Evolutionary conservation across 2,329 filamentous ascomycete species (phyloP).

Genomic region (Sporothrix curviconia): DNA sequence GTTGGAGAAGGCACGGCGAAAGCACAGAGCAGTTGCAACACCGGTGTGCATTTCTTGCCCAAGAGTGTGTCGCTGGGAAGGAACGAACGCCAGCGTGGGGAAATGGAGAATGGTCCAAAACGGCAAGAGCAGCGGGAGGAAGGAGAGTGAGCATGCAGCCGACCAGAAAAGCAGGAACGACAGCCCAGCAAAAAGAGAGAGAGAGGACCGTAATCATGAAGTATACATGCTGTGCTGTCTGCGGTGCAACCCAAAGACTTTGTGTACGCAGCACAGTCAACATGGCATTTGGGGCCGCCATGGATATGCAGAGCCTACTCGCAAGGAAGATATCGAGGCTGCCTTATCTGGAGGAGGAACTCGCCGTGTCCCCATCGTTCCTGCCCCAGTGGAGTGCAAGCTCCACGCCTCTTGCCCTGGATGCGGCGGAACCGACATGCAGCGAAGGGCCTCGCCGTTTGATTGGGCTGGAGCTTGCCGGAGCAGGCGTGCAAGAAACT

Average conservation of each 20-base stretch:
- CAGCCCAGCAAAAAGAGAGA: no score
- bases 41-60: no score
- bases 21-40: not conserved
- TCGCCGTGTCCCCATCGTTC: not conserved
- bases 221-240: no score
- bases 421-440: not conserved
- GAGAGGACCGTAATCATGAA: not conserved
- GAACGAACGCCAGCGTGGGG: not conserved
- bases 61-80: not conserved
- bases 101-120: not conserved
- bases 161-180: not conserved
- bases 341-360: not conserved
- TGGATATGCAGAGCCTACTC: no score
- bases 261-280: no score
- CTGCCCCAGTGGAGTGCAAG: not conserved
- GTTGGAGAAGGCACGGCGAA: constrained; percentile 4
- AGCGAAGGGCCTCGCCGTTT: not conserved
- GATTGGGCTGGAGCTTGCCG: not conserved
- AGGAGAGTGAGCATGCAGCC: not conserved
- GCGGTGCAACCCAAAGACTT: no score
- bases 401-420: not conserved
- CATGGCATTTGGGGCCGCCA: no score
- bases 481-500: not conserved
- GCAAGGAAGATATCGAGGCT: no score
- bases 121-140: not conserved